phyloP scores from a whole-genome alignment of 2,329 filamentous ascomycete species.

The Rutstroemia sydowiana region DNA sequence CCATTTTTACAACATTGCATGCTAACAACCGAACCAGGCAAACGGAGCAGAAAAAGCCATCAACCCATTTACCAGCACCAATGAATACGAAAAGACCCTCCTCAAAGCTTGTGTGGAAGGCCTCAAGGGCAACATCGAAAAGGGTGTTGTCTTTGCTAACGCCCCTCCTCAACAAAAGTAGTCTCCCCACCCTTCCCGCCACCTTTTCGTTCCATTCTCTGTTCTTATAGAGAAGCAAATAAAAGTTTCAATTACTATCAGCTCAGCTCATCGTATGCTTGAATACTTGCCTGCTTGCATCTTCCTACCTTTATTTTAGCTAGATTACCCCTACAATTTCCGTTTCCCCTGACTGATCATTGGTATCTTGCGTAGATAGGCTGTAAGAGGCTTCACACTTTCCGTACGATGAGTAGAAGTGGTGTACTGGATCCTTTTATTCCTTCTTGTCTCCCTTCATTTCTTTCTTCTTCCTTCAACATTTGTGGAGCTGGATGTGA shows the following conservation, averaged over 20 bases:
- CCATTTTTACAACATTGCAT: conserved; percentile 70
- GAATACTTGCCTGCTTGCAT: not conserved
- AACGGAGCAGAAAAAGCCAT: conserved; percentile 27
- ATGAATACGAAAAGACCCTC: conserved; percentile 15
- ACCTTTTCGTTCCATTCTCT: not conserved
- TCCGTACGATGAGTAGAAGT: not conserved
- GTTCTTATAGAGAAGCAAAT: not conserved
- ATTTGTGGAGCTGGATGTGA: no score
- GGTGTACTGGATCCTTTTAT: not conserved
- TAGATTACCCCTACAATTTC: not conserved
- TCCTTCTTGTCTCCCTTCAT: no score
- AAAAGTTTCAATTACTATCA: not conserved
- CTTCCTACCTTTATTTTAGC: not conserved
- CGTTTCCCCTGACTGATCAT: conserved; percentile 7
- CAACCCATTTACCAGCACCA: conserved; percentile 18
- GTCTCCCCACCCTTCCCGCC: no score
- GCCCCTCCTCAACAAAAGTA: conserved; percentile 13
- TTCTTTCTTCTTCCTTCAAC: not conserved
- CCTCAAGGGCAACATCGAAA: conserved; percentile 71
- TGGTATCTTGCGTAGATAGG: conserved; percentile 10
- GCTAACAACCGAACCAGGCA: conserved; percentile 74
- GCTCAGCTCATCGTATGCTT: not conserved
- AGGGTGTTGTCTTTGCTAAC: conserved; percentile 59
- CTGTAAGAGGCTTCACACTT: conserved; percentile 6
- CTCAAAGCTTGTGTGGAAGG: conserved; percentile 5